These are phyloP conservation scores for Sarcomyxa edulis DNA, from an alignment of 768 basidiomycete species.

Conservation along the genomic window DNA sequence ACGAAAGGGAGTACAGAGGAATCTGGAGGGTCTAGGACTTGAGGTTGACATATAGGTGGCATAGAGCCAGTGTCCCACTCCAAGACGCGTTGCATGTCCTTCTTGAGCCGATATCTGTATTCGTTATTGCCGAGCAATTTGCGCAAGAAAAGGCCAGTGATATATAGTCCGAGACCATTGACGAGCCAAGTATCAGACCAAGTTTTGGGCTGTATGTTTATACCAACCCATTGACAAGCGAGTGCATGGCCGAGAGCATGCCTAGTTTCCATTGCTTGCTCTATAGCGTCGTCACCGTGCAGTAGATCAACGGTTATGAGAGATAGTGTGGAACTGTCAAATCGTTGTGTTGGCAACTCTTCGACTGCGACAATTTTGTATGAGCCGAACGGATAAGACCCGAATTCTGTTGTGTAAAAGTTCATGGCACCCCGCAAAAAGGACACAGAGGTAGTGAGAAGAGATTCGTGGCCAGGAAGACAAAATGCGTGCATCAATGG, in stretches of 20 bases:
- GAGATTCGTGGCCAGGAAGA: conserved; percentile 79
- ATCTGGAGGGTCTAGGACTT: conserved; percentile 80
- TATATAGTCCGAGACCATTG: conserved; percentile 87
- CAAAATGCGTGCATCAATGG: conserved; percentile 89
- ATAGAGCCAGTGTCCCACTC: conserved; percentile 84
- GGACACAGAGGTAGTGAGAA: conserved; percentile 63
- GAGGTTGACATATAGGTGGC: conserved; percentile 92
- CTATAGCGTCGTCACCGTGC: conserved; percentile 84
- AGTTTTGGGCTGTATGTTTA: conserved; percentile 91
- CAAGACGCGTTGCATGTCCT: conserved; percentile 91
- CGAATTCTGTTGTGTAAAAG: conserved; percentile 87
- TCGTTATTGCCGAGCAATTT: conserved; percentile 94
- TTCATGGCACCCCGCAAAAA: conserved; percentile 87
- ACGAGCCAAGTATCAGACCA: conserved; percentile 98
- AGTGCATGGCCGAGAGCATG: conserved; percentile 83
- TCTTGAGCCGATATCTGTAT: conserved; percentile 90
- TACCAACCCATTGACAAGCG: conserved; percentile 94
- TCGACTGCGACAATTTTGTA: conserved; percentile 95
- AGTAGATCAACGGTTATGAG: conserved; percentile 77
- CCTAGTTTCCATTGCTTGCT: conserved; percentile 88
- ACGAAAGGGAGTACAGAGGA: conserved; percentile 76
- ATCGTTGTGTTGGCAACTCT: conserved; percentile 74
- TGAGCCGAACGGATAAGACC: conserved; percentile 93
- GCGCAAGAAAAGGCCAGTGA: conserved; percentile 82
- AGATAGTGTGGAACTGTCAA: conserved; percentile 81